A percentile compares a stretch with the other conserved stretches of the same genome.
Conservation (phyloP, 495 filamentous ascomycete genomes). For the Trichocladium antarcticum region DNA sequence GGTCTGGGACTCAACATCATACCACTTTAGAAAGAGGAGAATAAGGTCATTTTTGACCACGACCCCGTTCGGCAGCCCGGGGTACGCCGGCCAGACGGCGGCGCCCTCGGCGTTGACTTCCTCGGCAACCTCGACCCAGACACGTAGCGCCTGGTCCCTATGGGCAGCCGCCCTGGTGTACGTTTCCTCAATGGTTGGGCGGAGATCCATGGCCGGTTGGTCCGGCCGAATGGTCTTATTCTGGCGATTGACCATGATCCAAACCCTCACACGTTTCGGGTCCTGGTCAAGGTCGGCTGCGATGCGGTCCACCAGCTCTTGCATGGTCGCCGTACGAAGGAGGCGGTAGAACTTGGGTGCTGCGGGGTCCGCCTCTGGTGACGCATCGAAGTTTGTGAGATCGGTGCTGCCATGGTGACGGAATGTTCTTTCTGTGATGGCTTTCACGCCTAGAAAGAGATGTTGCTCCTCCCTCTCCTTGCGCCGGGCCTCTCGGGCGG, state of each 20-base stretch:
- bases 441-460: constrained; percentile 72
- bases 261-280: constrained; percentile 60
- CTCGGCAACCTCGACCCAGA: constrained; percentile 75
- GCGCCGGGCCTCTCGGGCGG: constrained; percentile 53
- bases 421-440: constrained; percentile 71
- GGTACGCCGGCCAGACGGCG: constrained; percentile 53
- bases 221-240: constrained; percentile 94
- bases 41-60: constrained; percentile 46
- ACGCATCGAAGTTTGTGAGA: constrained; percentile 56
- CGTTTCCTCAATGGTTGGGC: constrained; percentile 77
- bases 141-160: constrained; percentile 59
- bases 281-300: constrained; percentile 57
- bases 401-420: constrained; percentile 74
- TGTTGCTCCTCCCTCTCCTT: constrained; percentile 92
- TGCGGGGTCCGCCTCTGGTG: constrained; percentile 42
- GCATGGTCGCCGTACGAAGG: constrained; percentile 58
- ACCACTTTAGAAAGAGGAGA: constrained; percentile 85
- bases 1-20: constrained; percentile 64
- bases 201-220: constrained; percentile 61
- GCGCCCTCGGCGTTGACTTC: constrained; percentile 51
- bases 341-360: constrained; percentile 57
- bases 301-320: constrained; percentile 57
- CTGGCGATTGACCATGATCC: constrained; percentile 97
- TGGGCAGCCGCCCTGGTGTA: constrained; percentile 47
- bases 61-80: constrained; percentile 36